phyloP scores from a whole-genome alignment of 148 eudicot genomes.

The Rhododendron molle region DNA sequence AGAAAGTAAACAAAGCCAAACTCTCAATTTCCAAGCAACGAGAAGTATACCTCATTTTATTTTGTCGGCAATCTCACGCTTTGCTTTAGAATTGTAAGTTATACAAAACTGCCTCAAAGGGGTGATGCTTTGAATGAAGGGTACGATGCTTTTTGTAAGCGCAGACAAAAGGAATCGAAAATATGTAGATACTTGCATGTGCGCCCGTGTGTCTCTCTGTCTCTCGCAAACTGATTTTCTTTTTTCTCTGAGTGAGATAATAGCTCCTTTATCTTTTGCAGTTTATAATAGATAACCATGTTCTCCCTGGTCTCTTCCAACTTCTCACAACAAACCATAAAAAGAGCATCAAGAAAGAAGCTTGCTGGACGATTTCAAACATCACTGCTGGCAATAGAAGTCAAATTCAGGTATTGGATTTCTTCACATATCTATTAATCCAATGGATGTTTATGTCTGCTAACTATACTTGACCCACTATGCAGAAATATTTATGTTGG shows the following conservation, averaged over 20 bases:
- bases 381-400: slow-evolving; percentile 74
- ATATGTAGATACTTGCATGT: neutral
- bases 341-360: slow-evolving; percentile 80
- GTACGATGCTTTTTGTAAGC: neutral
- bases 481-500: neutral
- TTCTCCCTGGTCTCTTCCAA: slow-evolving; percentile 59
- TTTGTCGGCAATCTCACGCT: neutral
- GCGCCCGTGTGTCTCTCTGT: neutral
- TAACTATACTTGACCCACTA: neutral
- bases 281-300: slow-evolving; percentile 70
- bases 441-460: neutral
- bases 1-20: neutral
- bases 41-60: neutral
- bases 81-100: neutral
- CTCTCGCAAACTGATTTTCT: neutral
- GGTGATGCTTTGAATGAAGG: neutral
- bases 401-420: slow-evolving; percentile 67
- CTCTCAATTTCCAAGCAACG: neutral
- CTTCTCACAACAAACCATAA: slow-evolving; percentile 66
- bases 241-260: neutral
- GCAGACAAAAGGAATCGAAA: neutral
- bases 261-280: slow-evolving; percentile 22
- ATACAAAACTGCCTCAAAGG: neutral
- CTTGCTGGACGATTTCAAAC: slow-evolving; percentile 85
- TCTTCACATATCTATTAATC: neutral